Evolutionary conservation across 139 green algal genomes (phyloP).

Genomic region (Klebsormidium nitens): DNA sequence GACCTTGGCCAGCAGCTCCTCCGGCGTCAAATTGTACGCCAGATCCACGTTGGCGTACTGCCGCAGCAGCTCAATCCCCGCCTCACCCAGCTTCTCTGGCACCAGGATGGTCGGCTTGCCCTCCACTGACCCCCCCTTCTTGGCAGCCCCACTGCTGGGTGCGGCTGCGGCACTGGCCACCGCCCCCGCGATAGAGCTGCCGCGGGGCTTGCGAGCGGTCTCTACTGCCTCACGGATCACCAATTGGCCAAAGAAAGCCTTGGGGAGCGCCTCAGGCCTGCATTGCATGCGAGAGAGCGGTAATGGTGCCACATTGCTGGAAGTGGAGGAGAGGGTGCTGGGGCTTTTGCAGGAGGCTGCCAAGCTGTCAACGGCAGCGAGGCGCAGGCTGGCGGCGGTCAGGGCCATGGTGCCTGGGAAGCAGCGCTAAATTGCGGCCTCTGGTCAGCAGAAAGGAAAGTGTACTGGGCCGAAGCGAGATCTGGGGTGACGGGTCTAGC

Average conservation of each 20-base stretch:
- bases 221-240: too few relatives aligned
- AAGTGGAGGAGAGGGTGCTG: too few relatives aligned
- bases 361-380: too few relatives aligned
- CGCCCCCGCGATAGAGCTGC: not conserved
- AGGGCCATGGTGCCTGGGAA: too few relatives aligned
- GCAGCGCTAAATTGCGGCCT: too few relatives aligned
- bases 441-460: too few relatives aligned
- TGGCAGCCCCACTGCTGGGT: not conserved
- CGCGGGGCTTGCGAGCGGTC: too few relatives aligned
- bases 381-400: too few relatives aligned
- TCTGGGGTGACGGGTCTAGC: too few relatives aligned
- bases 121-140: not conserved
- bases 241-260: not conserved
- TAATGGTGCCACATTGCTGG: not conserved
- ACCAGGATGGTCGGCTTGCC: conserved; percentile 76
- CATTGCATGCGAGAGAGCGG: not conserved
- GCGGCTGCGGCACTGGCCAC: not conserved
- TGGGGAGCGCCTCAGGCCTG: not conserved
- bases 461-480: too few relatives aligned
- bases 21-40: conserved; percentile 66
- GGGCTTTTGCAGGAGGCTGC: too few relatives aligned
- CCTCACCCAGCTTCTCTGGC: conserved; percentile 82
- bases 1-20: conserved; percentile 72
- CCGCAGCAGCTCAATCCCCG: conserved; percentile 76
- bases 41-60: conserved; percentile 60